These are phyloP conservation scores for Vicia villosa DNA, from an alignment of 306 rosid species.

Conservation along the genomic window DNA sequence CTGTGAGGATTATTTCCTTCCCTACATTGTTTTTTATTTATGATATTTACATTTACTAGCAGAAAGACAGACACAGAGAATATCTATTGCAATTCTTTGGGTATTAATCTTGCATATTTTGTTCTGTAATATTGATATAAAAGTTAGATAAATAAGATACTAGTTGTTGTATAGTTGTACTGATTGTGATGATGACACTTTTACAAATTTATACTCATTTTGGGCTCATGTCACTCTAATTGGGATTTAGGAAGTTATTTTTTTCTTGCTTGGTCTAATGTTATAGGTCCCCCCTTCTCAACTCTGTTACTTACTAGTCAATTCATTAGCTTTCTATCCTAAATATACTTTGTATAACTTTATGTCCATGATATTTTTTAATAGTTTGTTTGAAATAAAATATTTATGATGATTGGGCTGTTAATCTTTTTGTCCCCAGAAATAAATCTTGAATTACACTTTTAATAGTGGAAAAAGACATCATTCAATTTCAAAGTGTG, in stretches of 20 bases:
- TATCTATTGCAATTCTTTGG: background rate
- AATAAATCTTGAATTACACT: background rate
- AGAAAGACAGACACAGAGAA: background rate
- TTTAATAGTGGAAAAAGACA: slow-evolving; percentile 23
- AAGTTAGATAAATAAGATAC: slow-evolving; percentile 13
- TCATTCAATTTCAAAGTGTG: background rate
- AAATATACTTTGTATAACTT: slow-evolving; percentile 3
- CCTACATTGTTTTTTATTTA: slow-evolving; percentile 22
- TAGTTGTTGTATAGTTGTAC: slow-evolving; percentile 8
- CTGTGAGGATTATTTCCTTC: slow-evolving; percentile 58
- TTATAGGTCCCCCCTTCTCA: background rate
- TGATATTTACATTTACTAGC: background rate
- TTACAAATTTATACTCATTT: background rate
- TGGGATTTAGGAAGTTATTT: slow-evolving; percentile 5
- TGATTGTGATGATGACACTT: background rate
- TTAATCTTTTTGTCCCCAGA: background rate
- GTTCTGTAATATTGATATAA: background rate
- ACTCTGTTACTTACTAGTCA: no score
- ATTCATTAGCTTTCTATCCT: background rate
- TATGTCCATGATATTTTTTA: slow-evolving; percentile 18
- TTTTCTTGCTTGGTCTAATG: background rate
- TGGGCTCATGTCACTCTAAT: slow-evolving; percentile 18
- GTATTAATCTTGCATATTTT: background rate
- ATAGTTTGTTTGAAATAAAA: no score
- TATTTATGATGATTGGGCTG: no score